Base-by-base conservation (phyloP, 176 grass and related monocot species). In the Coix lacrymajobi region DNA sequence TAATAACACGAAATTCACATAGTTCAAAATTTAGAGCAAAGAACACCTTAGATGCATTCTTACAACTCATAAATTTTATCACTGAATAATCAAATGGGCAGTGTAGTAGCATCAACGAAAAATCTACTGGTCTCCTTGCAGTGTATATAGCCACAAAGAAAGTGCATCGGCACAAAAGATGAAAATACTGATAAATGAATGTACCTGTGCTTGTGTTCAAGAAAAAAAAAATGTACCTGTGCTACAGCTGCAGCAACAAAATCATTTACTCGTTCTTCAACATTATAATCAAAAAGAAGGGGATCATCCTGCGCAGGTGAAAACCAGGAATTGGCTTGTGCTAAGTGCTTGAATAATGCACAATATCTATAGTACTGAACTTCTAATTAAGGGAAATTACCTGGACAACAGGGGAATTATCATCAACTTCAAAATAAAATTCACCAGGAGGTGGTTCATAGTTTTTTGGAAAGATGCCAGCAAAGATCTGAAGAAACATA, bases 351-450 rank as follows among this genome's bases (percentile, higher is more conserved):
- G 46, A 61, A 70, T 17, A 44, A 75, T 41, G 41, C 52, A 34
- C 4, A 72, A 43, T 60, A 63, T 26, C 43, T 48, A 34, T 44
- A 57, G 26, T 49, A 57, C 52, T 2, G 16, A 25, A 57, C 8
- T 62, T 64, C 56, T 78, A 73, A 51, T 81, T 28, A 83, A n/a
- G n/a, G n/a, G n/a, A n/a, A n/a, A 44, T 66, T 89, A 98, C 96
- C 96, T 98, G 92, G 69, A 98, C 78, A 56, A 90, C 36, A 83
- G 92, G 96, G 84, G 87, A 93, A 17, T 49, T 16, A 75, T 61
- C 96, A 86, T 98, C 16, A 30, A 98, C 96, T 90, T 98, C 96
- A 75, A 93, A 98, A 77, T 98, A 98, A 80, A 98, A 98, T 41
- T 33, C 88, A 83, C 95, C 95, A 45, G 95, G 92, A 67, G 95